Evolutionary conservation across 1,284 basidiomycete species (phyloP).

Genomic region (Apiotrichum mycotoxinovorans): DNA sequence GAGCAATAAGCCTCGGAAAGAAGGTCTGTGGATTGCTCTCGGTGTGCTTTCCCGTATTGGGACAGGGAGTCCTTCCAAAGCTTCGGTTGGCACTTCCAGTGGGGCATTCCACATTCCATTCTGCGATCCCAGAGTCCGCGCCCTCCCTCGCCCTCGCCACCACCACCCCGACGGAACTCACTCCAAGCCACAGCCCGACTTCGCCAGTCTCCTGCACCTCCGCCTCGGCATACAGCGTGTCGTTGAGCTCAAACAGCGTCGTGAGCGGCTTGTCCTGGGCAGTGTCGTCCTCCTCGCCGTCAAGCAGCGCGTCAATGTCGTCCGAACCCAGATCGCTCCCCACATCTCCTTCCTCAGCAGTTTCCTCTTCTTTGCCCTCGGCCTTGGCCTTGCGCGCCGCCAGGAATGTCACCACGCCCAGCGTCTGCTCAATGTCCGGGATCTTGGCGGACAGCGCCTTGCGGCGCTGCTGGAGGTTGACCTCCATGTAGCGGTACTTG

Average conservation of each 20-base stretch:
- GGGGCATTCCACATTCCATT: no score
- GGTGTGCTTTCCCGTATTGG: no score
- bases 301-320: slow-evolving; percentile 50
- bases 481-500: slow-evolving; percentile 98
- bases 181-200: slow-evolving; percentile 94
- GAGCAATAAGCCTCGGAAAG: no score
- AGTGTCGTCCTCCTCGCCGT: slow-evolving; percentile 52
- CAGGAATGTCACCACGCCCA: slow-evolving; percentile 82
- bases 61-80: no score
- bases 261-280: slow-evolving; percentile 56
- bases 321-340: slow-evolving; percentile 46
- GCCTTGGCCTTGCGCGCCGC: slow-evolving; percentile 62
- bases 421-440: slow-evolving; percentile 90
- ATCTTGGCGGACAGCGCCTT: slow-evolving; percentile 86
- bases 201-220: slow-evolving; percentile 79
- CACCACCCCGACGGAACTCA: no score
- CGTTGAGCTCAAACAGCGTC: slow-evolving; percentile 92
- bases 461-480: slow-evolving; percentile 74
- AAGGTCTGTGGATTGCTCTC: no score
- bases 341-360: slow-evolving; percentile 37
- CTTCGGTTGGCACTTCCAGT: no score
- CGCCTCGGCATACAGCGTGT: slow-evolving; percentile 91
- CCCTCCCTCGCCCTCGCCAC: no score
- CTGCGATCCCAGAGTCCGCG: no score
- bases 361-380: slow-evolving; percentile 40